These are phyloP conservation scores for Aspergillus pseudoglaucus DNA, from an alignment of 2,329 filamentous ascomycete genomes.

Conservation along the genomic window DNA sequence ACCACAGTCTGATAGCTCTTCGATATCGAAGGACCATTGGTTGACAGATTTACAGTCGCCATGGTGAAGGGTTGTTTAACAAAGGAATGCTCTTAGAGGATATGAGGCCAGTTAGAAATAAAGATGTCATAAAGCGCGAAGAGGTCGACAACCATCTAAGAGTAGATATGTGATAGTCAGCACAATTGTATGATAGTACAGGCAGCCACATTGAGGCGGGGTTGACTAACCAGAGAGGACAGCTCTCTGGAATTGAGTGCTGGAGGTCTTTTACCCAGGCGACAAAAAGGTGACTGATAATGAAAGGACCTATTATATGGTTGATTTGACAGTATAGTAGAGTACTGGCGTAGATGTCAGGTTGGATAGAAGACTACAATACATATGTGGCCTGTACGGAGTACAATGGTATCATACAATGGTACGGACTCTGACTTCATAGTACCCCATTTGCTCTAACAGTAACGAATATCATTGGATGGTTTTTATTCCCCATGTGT, in stretches of 20 bases:
- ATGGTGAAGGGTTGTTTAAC: constrained; percentile 39
- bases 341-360: too few relatives aligned
- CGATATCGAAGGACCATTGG: constrained; percentile 70
- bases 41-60: constrained; percentile 74
- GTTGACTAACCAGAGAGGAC: too few relatives aligned
- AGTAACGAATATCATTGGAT: too few relatives aligned
- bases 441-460: not conserved
- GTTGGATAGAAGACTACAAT: too few relatives aligned
- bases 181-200: not conserved
- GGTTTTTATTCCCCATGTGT: too few relatives aligned
- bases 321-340: too few relatives aligned
- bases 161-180: too few relatives aligned
- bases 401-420: not conserved
- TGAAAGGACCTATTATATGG: too few relatives aligned
- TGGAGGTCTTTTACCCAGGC: too few relatives aligned
- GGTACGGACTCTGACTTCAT: not conserved
- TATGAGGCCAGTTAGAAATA: not conserved
- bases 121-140: not conserved
- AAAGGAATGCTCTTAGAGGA: not conserved
- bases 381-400: not conserved
- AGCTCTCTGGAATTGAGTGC: too few relatives aligned
- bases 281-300: too few relatives aligned
- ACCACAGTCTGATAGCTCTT: constrained; percentile 68
- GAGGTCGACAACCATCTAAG: not conserved
- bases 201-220: not conserved